phyloP scores from a whole-genome alignment of 2,329 filamentous ascomycete genomes.

The Colletotrichum sp. region DNA sequence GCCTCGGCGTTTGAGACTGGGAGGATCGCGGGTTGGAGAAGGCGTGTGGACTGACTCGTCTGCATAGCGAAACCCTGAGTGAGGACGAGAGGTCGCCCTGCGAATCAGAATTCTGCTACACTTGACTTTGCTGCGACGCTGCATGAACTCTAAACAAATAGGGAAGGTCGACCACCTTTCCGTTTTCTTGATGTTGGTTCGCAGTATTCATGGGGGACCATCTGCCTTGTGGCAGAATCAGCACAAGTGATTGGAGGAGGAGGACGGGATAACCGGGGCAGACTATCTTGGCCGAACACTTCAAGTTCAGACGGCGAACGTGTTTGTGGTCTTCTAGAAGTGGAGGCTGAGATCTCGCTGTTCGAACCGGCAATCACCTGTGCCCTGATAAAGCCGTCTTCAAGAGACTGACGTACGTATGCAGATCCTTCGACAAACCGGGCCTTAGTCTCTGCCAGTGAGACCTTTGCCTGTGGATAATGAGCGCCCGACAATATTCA shows the following conservation, averaged over 20 bases:
- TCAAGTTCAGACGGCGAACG: not conserved
- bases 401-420: not conserved
- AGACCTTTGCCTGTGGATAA: not conserved
- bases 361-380: not conserved
- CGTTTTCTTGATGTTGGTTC: not conserved
- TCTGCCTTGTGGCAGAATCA: not conserved
- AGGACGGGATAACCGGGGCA: not conserved
- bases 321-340: not conserved
- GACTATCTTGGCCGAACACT: not conserved
- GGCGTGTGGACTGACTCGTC: constrained; percentile 6
- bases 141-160: not conserved
- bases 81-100: not conserved
- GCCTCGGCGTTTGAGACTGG: not conserved
- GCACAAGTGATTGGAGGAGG: not conserved
- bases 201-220: not conserved
- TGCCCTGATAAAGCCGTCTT: not conserved
- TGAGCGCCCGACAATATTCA: not conserved
- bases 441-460: not conserved
- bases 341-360: not conserved
- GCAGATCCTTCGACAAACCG: not conserved
- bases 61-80: not conserved
- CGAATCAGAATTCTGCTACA: not conserved
- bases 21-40: not conserved
- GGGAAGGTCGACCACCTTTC: not conserved
- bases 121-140: not conserved